Base-by-base conservation (phyloP, 345 rosid genomes). In the Rhodomyrtus tomentosa region DNA sequence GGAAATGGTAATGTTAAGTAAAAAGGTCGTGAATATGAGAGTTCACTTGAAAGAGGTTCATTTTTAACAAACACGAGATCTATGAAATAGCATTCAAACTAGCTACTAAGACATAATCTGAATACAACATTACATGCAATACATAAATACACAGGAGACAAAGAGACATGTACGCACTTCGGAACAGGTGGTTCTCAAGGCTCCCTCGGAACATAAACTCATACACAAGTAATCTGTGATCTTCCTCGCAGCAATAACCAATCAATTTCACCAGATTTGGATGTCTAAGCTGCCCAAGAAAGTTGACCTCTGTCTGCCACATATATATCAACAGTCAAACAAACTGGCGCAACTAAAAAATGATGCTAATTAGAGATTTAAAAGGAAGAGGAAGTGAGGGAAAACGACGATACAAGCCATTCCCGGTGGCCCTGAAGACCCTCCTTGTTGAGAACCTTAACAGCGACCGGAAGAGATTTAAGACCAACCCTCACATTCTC, bases 341-440 rank as follows among this genome's bases (percentile, higher is more conserved):
- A 68, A 68, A 45, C 79, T 36, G 25, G 45, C 45, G 0, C 79
- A 68, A 68, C 79, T 36, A 5, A 68, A 36, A 36, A 18, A 8
- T 9, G 1, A 81, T 55, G 20, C 48, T 22, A 82, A 27, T 5
- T 6, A 22, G 49, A 48, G 36, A 48, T 53, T 50, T 20, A 32
- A 72, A 50, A 18, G 45, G 55, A 48, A 32, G 48, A 20, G 20
- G 53, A 81, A 55, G 76, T 68, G 18, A 49, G 54, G 25, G 50
- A 3, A 15, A 45, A 55, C 21, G 52, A 58, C 29, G 1, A 80
- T 91, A 94, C 96, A 86, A 94, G 98, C 99, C 99, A 97, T 88
- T 96, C 99, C 45, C 98, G 98, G 89, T 95, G 98, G 68, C 99
- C 99, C 88, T 96, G 99, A 86, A 92, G 98, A 49, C 99, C 99